These are phyloP conservation scores for Verticillium nonalfalfae DNA, from an alignment of 2,329 filamentous ascomycete species.

Conservation along the genomic window DNA sequence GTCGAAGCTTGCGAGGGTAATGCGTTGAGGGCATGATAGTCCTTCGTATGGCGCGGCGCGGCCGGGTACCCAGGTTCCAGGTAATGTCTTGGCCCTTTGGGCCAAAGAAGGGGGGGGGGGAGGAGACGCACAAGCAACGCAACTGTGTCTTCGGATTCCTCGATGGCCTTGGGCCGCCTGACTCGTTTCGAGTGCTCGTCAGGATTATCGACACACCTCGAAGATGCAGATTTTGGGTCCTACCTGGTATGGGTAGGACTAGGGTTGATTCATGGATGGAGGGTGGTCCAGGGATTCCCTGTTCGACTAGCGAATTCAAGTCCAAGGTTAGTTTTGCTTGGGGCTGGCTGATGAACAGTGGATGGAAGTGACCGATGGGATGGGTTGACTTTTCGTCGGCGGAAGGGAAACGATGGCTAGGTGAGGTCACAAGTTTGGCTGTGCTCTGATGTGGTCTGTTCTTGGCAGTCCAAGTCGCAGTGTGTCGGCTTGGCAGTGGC, in stretches of 20 bases:
- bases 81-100: background rate
- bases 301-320: too few species aligned
- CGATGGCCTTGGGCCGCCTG: background rate
- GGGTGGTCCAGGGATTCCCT: too few species aligned
- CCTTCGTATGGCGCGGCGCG: background rate
- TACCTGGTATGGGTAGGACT: too few species aligned
- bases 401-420: background rate
- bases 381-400: background rate
- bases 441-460: background rate
- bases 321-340: too few species aligned
- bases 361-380: background rate
- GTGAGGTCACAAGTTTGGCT: background rate
- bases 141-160: background rate
- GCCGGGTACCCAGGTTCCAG: background rate
- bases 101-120: background rate
- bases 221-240: background rate
- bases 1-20: background rate
- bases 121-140: background rate
- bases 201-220: background rate
- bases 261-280: too few species aligned
- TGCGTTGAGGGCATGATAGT: background rate
- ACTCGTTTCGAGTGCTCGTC: background rate
- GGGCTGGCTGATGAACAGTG: too few species aligned
- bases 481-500: too few species aligned
- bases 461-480: too few species aligned